phyloP scores from a whole-genome alignment of 2,329 filamentous ascomycete genomes.

The Epichloe elymi region DNA sequence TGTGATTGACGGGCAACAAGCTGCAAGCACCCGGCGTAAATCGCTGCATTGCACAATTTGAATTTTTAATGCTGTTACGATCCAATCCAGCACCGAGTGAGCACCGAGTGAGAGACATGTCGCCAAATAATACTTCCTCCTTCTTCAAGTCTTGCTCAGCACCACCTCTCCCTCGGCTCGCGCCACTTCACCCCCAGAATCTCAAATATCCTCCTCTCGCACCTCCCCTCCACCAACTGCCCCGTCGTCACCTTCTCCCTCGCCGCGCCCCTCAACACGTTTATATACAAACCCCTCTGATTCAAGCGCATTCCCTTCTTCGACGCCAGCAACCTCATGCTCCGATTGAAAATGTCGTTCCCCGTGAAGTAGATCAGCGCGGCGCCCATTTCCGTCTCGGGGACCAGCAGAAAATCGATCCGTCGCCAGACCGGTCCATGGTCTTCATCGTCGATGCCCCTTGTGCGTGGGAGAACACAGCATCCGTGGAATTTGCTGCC shows the following conservation, averaged over 20 bases:
- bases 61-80: too few species aligned
- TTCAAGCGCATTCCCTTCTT: conserved; percentile 78
- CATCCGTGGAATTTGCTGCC: conserved; percentile 85
- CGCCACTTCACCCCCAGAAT: conserved; percentile 75
- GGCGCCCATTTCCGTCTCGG: conserved; percentile 64
- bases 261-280: too few species aligned
- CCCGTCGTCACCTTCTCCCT: conserved; percentile 52
- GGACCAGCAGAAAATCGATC: conserved; percentile 76
- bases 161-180: conserved; percentile 62
- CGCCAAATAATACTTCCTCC: too few species aligned
- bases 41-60: too few species aligned
- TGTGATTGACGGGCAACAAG: too few species aligned
- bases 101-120: too few species aligned
- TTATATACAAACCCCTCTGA: conserved; percentile 58
- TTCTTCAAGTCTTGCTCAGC: conserved; percentile 26
- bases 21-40: too few species aligned
- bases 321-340: conserved; percentile 64
- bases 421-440: conserved; percentile 53
- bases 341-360: conserved; percentile 88
- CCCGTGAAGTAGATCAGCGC: conserved; percentile 93
- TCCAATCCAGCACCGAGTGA: too few species aligned
- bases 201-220: conserved; percentile 73
- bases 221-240: conserved; percentile 55
- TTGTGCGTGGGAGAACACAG: conserved; percentile 47
- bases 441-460: conserved; percentile 7